Evolutionary conservation across 495 filamentous ascomycete species (phyloP), one percentile per base, ranked within the genome.

Genomic region (Hypoxylon fragiforme): DNA sequence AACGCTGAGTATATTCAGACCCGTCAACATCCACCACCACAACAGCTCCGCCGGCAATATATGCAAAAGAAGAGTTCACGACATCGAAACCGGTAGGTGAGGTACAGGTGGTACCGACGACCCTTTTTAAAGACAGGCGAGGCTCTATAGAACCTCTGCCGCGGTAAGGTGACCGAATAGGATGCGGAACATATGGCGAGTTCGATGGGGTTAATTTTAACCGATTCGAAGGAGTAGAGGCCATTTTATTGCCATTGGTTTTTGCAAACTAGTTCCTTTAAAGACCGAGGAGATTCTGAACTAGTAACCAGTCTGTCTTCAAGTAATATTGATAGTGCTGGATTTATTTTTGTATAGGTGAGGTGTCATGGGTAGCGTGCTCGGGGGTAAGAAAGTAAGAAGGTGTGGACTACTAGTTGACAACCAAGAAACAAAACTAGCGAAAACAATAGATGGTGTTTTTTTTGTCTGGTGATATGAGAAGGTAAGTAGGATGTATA

Each of bases 41-140:
- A 13, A 88, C 94, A n/a, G 90, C 89, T 11, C 91, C 92, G 32
- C 94, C 95, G 7, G 94, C 94, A 54, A 90, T 91, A 68, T 92
- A 90, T 19, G 89, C 92, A 66, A 98, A 95, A 41, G 80, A 83
- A 24, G 86, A 83, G 12, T 86, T 77, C 39, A 91, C 82, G 44
- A 81, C 81, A 63, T 95, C 92, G 69, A 98, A 96, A 44, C 86
- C 91, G 70, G 89, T 91, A 13, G 89, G 85, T 3, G 90, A 88
- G 52, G 73, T 81, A 47, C 89, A 91, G 9, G 92, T 95, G 13
- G 91, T 92, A 12, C 92, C 92, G 60, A 97, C 88, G 28, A 97
- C 89, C 30, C 87, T 84, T 62, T 85, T 85, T 22, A 96, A 78
- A 22, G 85, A 85, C 16, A 97, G 77, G 21, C 77, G 79, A 44